Conservation (phyloP, 2,329 filamentous ascomycete genomes). For the Colletotrichum brevisporum region DNA sequence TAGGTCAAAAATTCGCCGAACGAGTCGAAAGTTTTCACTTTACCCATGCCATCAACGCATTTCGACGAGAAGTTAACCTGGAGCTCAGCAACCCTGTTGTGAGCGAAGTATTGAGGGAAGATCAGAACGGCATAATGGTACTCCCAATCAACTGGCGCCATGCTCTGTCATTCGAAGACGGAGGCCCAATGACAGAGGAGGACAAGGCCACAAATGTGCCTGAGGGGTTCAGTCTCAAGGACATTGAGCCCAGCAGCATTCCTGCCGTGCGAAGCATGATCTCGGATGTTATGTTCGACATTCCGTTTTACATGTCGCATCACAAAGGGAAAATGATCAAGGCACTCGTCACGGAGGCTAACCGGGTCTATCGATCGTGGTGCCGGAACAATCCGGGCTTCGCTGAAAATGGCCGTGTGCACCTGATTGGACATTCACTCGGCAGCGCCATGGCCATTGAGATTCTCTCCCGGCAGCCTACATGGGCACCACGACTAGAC, state of each 20-base stretch:
- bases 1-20: slow-evolving; percentile 96
- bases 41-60: slow-evolving; percentile 93
- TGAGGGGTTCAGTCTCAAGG: slow-evolving; percentile 77
- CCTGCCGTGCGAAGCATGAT: slow-evolving; percentile 95
- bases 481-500: slow-evolving; percentile 69
- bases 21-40: slow-evolving; percentile 97
- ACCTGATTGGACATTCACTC: slow-evolving; percentile 92
- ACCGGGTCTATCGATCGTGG: slow-evolving; percentile 96
- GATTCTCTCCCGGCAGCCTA: slow-evolving; percentile 91
- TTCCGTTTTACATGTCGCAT: slow-evolving; percentile 97
- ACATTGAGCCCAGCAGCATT: slow-evolving; percentile 92
- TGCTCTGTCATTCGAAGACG: slow-evolving; percentile 88
- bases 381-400: slow-evolving; percentile 94
- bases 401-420: slow-evolving; percentile 83
- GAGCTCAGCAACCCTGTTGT: slow-evolving; percentile 83
- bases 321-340: slow-evolving; percentile 96
- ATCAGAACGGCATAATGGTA: slow-evolving; percentile 93
- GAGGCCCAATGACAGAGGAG: slow-evolving; percentile 71
- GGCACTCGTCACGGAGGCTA: slow-evolving; percentile 90
- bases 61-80: slow-evolving; percentile 87
- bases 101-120: slow-evolving; percentile 80
- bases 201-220: slow-evolving; percentile 67
- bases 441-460: slow-evolving; percentile 96
- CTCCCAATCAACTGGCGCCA: slow-evolving; percentile 95
- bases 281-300: slow-evolving; percentile 97